Evolutionary conservation across 2,329 filamentous ascomycete genomes (phyloP), one percentile per base, ranked within the genome.

Genomic region (Claviceps arundinis): DNA sequence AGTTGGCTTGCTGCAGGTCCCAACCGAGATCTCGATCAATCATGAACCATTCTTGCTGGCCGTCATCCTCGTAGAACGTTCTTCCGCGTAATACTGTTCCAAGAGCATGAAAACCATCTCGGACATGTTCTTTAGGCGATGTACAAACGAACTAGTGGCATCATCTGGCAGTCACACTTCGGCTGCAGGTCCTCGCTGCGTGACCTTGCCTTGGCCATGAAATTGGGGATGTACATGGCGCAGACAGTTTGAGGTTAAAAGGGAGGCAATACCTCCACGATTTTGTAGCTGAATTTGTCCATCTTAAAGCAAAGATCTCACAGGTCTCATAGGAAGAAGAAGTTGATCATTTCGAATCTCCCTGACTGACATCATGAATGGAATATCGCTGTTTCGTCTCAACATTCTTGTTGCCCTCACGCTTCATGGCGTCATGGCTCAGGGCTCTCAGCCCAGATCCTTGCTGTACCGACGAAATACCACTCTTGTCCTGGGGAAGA

Each of bases 401-500:
- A 47, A 26, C 11, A 24, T 37, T 22, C 34, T 53, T 8, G 38
- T 43, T 16, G 45, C 42, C 22, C 46, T 43, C 19, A 34, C 45
- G 30, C 9, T 51, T 24, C 49, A 17, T 8, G 37, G 42, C 43
- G 47, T 50, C 41, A 30, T 50, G 50, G 47, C 46, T 30, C 50
- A 54, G 47, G 17, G 34, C 22, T 37, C 30, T 7, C 46, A 37
- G 8, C 14, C 9, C 11, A 42, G 13, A 22, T 47, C 37, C 24
- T 22, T 37, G 4, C 24, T 51, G 17, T 37, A 42, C 30, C 37
- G 16, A 13, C 22, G 37, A 37, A 45, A 49, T 24, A 41, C 30
- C 9, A 34, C 48, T 46, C 53, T 52, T 37, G 37, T 53, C 9
- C 41, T 55, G 22, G 53, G 53, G 3, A 43, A 55, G 19, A 47